Evolutionary conservation across 306 rosid genomes (phyloP).

Genomic region (Gillenia trifoliata): DNA sequence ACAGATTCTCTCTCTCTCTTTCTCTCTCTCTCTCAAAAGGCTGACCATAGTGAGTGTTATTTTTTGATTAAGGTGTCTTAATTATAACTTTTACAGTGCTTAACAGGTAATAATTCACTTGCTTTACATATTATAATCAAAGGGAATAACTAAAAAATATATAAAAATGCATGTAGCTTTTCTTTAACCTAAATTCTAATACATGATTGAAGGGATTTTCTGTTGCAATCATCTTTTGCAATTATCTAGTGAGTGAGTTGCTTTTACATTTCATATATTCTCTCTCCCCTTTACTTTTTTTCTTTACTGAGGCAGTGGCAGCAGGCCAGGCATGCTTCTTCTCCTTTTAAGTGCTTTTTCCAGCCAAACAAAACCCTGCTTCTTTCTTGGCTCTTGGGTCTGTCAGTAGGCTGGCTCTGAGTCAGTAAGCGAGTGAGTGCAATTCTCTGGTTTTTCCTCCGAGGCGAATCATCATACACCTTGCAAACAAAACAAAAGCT

Average conservation of each 20-base stretch:
- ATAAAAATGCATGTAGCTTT: neutral
- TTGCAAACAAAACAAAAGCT: constrained; percentile 27
- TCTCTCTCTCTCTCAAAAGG: constrained; percentile 13
- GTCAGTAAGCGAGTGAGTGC: constrained; percentile 35
- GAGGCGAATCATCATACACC: constrained; percentile 26
- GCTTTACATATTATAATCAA: constrained; percentile 13
- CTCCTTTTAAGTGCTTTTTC: constrained; percentile 16
- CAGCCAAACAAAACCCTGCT: constrained; percentile 20
- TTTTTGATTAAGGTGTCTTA: constrained; percentile 21
- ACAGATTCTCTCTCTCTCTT: neutral
- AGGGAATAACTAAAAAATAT: constrained; percentile 6
- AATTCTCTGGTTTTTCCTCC: constrained; percentile 22
- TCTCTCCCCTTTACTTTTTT: neutral
- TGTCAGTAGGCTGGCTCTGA: constrained; percentile 32
- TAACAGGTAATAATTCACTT: constrained; percentile 51
- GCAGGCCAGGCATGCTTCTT: constrained; percentile 44
- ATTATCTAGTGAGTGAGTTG: constrained; percentile 31
- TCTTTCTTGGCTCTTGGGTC: constrained; percentile 35
- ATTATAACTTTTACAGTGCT: constrained; percentile 36
- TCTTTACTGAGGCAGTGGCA: constrained; percentile 40
- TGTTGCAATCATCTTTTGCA: constrained; percentile 38
- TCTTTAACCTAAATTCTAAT: constrained; percentile 29
- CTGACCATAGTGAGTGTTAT: constrained; percentile 27
- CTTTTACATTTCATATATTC: constrained; percentile 42
- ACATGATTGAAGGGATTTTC: constrained; percentile 75